phyloP scores from a whole-genome alignment of 2,329 filamentous ascomycete genomes.

The Ilyonectria mors-panacis region DNA sequence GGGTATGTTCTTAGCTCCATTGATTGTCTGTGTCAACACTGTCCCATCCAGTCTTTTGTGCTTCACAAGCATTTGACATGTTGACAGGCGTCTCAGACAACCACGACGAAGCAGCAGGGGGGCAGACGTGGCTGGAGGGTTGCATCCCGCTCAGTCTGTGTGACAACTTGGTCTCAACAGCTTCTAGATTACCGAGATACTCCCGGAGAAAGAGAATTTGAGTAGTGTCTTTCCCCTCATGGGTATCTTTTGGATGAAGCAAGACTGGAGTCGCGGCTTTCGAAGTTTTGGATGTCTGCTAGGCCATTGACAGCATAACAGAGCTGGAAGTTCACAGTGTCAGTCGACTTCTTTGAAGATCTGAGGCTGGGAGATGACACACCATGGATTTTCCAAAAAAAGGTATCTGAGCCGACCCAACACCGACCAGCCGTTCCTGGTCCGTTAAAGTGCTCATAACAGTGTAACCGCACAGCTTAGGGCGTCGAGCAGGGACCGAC shows the following conservation, averaged over 20 bases:
- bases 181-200: not conserved
- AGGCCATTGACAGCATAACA: too few relatives aligned
- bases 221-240: not conserved
- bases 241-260: not conserved
- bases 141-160: not conserved
- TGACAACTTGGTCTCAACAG: not conserved
- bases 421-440: not conserved
- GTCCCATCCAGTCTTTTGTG: not conserved
- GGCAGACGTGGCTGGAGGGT: not conserved
- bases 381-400: not conserved
- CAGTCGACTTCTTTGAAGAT: not conserved
- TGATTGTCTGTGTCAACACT: not conserved
- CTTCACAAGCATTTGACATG: not conserved
- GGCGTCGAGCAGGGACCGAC: not conserved
- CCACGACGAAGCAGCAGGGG: not conserved
- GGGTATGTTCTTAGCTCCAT: not conserved
- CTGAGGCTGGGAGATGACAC: not conserved
- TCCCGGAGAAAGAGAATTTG: not conserved
- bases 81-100: not conserved
- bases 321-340: too few relatives aligned
- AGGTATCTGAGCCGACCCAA: slow-evolving; percentile 3
- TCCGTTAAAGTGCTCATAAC: not conserved
- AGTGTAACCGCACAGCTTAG: not conserved
- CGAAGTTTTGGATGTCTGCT: not conserved
- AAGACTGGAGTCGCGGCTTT: not conserved